phyloP scores from a whole-genome alignment of 768 basidiomycete species.

The Boletus patriciae region DNA sequence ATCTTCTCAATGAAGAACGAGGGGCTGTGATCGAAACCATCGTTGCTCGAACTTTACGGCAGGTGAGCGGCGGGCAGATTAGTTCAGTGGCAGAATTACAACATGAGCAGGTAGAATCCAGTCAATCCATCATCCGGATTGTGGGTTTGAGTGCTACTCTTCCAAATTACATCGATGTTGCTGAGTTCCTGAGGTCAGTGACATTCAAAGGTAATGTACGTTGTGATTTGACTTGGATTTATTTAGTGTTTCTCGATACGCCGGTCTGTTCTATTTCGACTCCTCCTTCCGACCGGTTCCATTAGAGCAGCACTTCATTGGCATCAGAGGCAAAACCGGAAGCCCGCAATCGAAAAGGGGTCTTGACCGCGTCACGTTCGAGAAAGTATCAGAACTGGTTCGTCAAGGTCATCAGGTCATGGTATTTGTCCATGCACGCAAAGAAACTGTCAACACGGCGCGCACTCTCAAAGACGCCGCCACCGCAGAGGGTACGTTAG shows the following conservation, averaged over 20 bases:
- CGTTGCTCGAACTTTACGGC: slow-evolving; percentile 91
- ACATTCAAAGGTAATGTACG: background rate
- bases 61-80: slow-evolving; percentile 45
- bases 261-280: slow-evolving; percentile 96
- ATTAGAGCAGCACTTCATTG: slow-evolving; percentile 95
- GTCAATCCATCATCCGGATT: slow-evolving; percentile 93
- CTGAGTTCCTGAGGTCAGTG: slow-evolving; percentile 83
- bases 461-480: slow-evolving; percentile 77
- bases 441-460: slow-evolving; percentile 95
- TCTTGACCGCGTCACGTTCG: slow-evolving; percentile 82
- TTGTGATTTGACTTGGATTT: slow-evolving; percentile 4
- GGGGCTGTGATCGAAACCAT: slow-evolving; percentile 98
- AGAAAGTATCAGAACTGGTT: slow-evolving; percentile 88
- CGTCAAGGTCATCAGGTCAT: slow-evolving; percentile 96
- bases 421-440: slow-evolving; percentile 98
- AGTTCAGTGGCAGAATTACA: background rate
- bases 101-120: slow-evolving; percentile 79
- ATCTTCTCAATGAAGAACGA: slow-evolving; percentile 94
- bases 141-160: slow-evolving; percentile 95
- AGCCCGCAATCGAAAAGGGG: slow-evolving; percentile 74
- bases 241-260: slow-evolving; percentile 78
- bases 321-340: slow-evolving; percentile 84
- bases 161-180: slow-evolving; percentile 96
- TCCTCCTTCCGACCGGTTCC: slow-evolving; percentile 96
- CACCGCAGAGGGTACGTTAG: slow-evolving; percentile 62